phyloP scores from a whole-genome alignment of 352 stramenopile species.

The Globisporangium cederbergense region DNA sequence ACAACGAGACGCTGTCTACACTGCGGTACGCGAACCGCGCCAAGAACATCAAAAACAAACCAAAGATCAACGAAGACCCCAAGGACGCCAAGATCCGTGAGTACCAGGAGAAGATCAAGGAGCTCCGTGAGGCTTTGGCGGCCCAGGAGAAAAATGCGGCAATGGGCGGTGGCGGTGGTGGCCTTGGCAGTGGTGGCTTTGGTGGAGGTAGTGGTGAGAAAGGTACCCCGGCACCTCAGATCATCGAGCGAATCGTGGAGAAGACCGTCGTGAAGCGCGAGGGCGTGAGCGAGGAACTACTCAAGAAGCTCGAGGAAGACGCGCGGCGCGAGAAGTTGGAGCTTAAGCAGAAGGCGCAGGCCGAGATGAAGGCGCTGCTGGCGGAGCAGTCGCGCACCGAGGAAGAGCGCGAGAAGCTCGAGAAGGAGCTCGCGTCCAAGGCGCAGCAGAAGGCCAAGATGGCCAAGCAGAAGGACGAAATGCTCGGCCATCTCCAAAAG shows the following conservation, averaged over 20 bases:
- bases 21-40: constrained; percentile 97
- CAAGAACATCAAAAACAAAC: constrained; percentile 99
- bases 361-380: constrained; percentile 80
- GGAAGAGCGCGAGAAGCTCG: constrained; percentile 83
- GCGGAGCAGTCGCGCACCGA: constrained; percentile 85
- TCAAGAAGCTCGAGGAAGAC: constrained; percentile 76
- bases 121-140: constrained; percentile 82
- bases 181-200: constrained; percentile 8
- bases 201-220: constrained; percentile 38
- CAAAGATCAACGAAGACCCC: constrained; percentile 97
- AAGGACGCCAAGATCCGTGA: constrained; percentile 98
- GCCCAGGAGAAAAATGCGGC: constrained; percentile 47
- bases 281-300: constrained; percentile 70
- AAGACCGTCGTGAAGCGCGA: constrained; percentile 76
- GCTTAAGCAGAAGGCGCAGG: constrained; percentile 65
- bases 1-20: constrained; percentile 93
- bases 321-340: constrained; percentile 69
- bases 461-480: constrained; percentile 86
- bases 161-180: constrained; percentile 13
- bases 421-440: constrained; percentile 84
- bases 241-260: constrained; percentile 84
- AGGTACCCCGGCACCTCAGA: constrained; percentile 10
- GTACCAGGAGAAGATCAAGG: constrained; percentile 96
- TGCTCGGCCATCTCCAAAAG: constrained; percentile 86
- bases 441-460: constrained; percentile 79